Evolutionary conservation across 208 protist species (phyloP).

Genomic region (Wallacemonas collosoma): DNA sequence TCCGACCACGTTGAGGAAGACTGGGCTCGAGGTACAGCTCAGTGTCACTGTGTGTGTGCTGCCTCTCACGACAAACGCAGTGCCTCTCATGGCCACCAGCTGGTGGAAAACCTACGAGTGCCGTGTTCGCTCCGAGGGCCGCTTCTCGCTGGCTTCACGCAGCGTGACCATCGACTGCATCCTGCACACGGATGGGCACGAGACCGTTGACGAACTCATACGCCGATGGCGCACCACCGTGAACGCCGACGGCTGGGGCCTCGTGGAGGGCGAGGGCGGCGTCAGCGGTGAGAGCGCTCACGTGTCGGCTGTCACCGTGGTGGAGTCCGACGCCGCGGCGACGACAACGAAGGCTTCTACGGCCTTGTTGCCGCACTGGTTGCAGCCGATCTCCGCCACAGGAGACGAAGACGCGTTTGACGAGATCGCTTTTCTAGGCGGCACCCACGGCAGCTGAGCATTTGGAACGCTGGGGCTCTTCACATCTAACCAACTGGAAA

Average conservation of each 20-base stretch:
- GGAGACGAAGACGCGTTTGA: slow-evolving; percentile 4
- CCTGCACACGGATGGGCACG: slow-evolving; percentile 26
- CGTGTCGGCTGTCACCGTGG: slow-evolving; percentile 16
- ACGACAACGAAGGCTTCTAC: background rate
- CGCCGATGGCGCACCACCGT: slow-evolving; percentile 39
- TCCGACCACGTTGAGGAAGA: background rate
- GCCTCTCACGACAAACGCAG: background rate
- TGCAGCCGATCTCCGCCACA: background rate
- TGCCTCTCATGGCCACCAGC: slow-evolving; percentile 31
- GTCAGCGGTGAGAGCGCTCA: slow-evolving; percentile 32
- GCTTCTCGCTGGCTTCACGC: background rate
- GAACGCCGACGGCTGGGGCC: slow-evolving; percentile 61
- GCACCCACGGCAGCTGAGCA: background rate
- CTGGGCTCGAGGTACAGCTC: background rate
- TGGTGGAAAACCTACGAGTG: slow-evolving; percentile 29
- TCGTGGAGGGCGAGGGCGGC: slow-evolving; percentile 34
- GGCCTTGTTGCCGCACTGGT: background rate
- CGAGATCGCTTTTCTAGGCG: slow-evolving; percentile 7
- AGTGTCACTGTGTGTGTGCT: background rate
- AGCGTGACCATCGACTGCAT: slow-evolving; percentile 21
- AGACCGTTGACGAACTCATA: slow-evolving; percentile 36
- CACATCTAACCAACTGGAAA: background rate
- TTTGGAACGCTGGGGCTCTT: background rate
- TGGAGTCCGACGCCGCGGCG: background rate
- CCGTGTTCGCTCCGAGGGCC: slow-evolving; percentile 2